Base-by-base conservation (phyloP, 306 rosid species). In the Rosa chinensis region DNA sequence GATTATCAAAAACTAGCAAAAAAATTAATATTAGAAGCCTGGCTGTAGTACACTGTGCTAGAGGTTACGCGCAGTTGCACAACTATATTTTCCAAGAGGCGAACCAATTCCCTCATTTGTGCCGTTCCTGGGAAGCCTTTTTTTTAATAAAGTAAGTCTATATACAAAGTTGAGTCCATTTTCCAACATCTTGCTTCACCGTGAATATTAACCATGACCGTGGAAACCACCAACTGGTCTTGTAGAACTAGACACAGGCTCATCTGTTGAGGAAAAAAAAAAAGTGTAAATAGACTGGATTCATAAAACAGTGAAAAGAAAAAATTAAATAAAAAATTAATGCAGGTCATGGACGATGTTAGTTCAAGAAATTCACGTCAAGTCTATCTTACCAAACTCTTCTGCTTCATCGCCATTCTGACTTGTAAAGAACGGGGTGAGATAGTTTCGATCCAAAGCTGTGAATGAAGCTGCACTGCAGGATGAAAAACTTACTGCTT, bases 401-500 rank as follows among this genome's bases (percentile, higher is more conserved):
- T 72, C 85, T 12, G 84, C 97, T 9, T 91, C 97, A 67, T 95
- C 96, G 82, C 97, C 99, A 84, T 83, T 95, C 73, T 93, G 92
- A 87, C 92, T 91, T 44, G 97, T 95, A 84, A 95, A 95, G 91
- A 95, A 95, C 67, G 99, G 98, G 74, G 99, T 95, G 48, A 95
- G 96, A 80, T 88, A 95, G 83, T 95, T 95, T 80, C 87, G 91
- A 90, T 95, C 97, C 69, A 95, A 76, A 40, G 96, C 97, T 2
- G 98, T 88, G 83, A 95, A 95, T 43, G 98, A 91, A 5, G 88
- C 88, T 21, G 99, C 88, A 79, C 99, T 95, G 94, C 85, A 83
- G 74, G 75, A 32, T 32, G 61, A 28, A 39, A 39, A 62, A 58
- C 6, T 49, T 68, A 42, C n/a, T 20, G 75, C 23, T 67, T 68